Evolutionary conservation across 208 protist species (phyloP).

Genomic region (Tetramitus jugosus): DNA sequence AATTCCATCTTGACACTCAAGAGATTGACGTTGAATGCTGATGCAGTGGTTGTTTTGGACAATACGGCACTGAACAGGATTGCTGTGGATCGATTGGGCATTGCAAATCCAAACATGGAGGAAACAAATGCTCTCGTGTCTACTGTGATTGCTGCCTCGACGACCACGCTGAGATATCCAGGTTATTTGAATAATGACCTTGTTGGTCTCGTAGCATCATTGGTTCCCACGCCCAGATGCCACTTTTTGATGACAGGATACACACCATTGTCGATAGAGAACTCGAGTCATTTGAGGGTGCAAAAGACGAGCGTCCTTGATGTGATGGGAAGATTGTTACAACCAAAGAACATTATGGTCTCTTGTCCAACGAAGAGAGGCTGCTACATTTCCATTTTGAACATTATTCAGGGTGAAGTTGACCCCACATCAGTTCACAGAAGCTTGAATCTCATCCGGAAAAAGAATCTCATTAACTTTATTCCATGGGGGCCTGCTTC

Average conservation of each 20-base stretch:
- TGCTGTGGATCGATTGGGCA: constrained; percentile 86
- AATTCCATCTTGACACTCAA: constrained; percentile 99
- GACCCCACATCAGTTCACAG: constrained; percentile 97
- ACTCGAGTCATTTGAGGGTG: constrained; percentile 69
- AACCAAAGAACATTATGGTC: constrained; percentile 98
- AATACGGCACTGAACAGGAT: constrained; percentile 98
- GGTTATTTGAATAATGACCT: constrained; percentile 96
- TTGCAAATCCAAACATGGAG: constrained; percentile 73
- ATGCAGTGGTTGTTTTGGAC: constrained; percentile 96
- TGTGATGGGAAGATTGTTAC: constrained; percentile 97
- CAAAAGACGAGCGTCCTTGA: constrained; percentile 99
- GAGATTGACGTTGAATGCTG: constrained; percentile 89
- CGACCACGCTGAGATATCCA: constrained; percentile 96
- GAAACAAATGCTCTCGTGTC: constrained; percentile 96
- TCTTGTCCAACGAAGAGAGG: constrained; percentile 66
- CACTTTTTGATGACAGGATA: constrained; percentile 99
- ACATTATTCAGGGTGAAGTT: constrained; percentile 98
- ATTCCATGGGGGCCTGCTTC: constrained; percentile 96
- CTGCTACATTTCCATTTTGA: constrained; percentile 96
- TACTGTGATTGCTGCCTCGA: constrained; percentile 97
- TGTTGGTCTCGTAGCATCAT: constrained; percentile 87
- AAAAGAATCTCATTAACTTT: constrained; percentile 90
- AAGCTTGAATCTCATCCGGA: constrained; percentile 92
- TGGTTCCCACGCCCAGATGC: constrained; percentile 97
- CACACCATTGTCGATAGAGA: constrained; percentile 89